Base-by-base conservation (phyloP, 106 monocot species). In the Iris macrosiphon region DNA sequence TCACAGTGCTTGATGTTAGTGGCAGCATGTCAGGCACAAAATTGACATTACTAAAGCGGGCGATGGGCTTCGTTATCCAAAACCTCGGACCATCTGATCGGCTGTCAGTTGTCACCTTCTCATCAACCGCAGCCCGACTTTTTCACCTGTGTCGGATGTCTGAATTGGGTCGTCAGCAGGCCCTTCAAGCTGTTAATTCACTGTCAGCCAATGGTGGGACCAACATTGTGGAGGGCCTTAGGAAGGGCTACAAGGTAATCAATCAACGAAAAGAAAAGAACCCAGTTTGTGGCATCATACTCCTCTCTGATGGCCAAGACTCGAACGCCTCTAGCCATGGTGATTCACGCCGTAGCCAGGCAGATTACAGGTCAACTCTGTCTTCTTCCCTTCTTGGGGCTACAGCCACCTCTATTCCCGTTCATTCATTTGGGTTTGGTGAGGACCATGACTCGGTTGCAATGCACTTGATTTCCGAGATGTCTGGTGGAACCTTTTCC, bases 271-370 rank as follows among this genome's bases (percentile, higher is more conserved):
- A 38, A 23, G 62, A 79, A 22, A 81, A 73, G 54, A 88, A 85
- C 53, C 70, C 84, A 1, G 88, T 82, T 22, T 78, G 75, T 49
- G 79, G 84, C 64, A 75, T 94, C 23, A 76, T 94, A 37, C 81
- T 94, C 22, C 84, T 94, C 14, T 94, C 94, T 2, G 94, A 94
- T 43, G 94, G 94, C 19, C 94, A 94, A 51, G 94, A 94, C n/a
- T n/a, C n/a, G n/a, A n/a, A n/a, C n/a, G n/a, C 53, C 10, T 23
- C 61, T 25, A 7, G 4, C n/a, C 15, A 31, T 26, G 34, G 37
- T 4, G 22, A 20, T 49, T 27, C 40, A 9, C 20, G 18, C 24
- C 46, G 17, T 18, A 20, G 23, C 12, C 50, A 51, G 23, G 31
- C 61, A n/a, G 32, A 45, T 18, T 61, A 69, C 33, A 35, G 38